Evolutionary conservation across 768 basidiomycete genomes (phyloP), one percentile per base, ranked within the genome.

Genomic region (Lyophyllum shimeji): DNA sequence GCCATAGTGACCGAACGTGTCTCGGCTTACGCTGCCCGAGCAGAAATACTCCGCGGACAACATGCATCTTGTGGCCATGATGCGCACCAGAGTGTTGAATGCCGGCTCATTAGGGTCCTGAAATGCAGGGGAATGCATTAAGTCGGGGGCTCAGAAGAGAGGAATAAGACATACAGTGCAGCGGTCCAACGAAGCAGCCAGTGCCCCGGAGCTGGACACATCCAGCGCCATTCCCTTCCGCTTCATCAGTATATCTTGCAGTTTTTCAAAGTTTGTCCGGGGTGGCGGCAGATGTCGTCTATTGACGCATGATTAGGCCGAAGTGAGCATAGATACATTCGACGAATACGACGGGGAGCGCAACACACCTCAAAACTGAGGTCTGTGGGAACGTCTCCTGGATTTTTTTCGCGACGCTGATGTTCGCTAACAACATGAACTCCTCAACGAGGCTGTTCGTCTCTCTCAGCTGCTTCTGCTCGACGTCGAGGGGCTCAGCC

Each of bases 61-160:
- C 97, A 99, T 99, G 69, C 97, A 98, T 27, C 97, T 80, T 2
- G 96, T 98, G 2, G 97, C 95, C 95, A 99, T 98, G 70, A 99
- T 98, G 40, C 97, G 87, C 34, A 99, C 96, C 17, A 98, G 82
- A 0, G 95, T 98, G 64, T 98, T 99, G 79, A 99, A 98, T 0
- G 93, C 86, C 0, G 95, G 91, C 63, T 93, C 85, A 17, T 73
- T 70, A 0, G 88, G 80, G 66, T 97, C 94, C 94, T 95, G 40
- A 11, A 13, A 51, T 2, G 20, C 17, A 37, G 3, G 51, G 29
- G 29, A 9, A 29, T 29, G 9, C 4, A 25, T 6, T 53, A 6
- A 5, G 31, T 49, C 34, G 51, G 9, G 44, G 20, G 24, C 11
- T n/a, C 21, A 7, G 6, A 3, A 24, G n/a, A 20, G 24, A 2